Base-by-base conservation (phyloP, 73 alveolate species). In the Paramecium sexaurelia region DNA sequence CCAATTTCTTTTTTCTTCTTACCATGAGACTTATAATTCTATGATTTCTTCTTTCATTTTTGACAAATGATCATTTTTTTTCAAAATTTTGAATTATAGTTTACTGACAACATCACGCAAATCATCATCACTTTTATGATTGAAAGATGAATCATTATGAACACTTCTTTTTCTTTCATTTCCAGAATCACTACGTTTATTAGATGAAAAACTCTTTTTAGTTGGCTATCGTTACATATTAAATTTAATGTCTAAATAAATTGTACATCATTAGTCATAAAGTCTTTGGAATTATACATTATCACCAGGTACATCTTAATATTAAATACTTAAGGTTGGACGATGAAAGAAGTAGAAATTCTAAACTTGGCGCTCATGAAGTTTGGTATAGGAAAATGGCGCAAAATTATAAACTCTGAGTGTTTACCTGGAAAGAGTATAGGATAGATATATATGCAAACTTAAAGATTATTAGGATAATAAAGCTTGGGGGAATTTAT, bases 341-440 rank as follows among this genome's bases (percentile, higher is more conserved):
- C 95, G 1, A 22, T 51, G 66, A 94, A 94, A 26, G 97, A 94
- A 45, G 96, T 93, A 11, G 96, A 94, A 40, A 94, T 94, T 87
- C 85, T 94, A 43, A 94, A 93, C 36, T 86, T 94, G 56, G 96
- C 96, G 71, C 91, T 94, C 26, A 94, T 93, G 97, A 95, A 95
- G 66, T 95, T 84, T 45, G 97, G 97, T 13, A 91, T 95, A 19
- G 97, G 97, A 19, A 95, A 87, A 91, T 95, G 97, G 96, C 94
- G 89, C 55, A 93, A 91, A 55, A 95, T 95, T 41, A 55, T 87
- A 91, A 84, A 93, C 82, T 93, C 95, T 69, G 96, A 93, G 15
- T 94, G 97, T 51, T 69, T 94, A 43, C 97, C 97, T 27, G 94
- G 95, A 0, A 94, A 94, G 55, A 94, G 96, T 22, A 95, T 94